Base-by-base conservation (phyloP, 306 rosid species). In the Cucumis melo region DNA sequence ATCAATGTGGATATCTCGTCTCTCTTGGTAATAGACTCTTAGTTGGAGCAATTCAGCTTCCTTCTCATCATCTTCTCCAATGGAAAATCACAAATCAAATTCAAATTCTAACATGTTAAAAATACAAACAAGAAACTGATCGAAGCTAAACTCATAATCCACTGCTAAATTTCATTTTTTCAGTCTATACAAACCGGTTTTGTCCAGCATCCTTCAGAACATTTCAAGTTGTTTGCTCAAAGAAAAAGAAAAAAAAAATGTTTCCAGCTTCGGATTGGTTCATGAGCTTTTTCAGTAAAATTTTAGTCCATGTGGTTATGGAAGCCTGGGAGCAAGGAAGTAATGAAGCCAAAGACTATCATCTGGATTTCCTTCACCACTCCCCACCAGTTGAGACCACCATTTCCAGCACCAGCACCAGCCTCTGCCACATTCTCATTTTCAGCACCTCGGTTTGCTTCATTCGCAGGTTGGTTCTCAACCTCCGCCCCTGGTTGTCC, bases 331-430 rank as follows among this genome's bases (percentile, higher is more conserved):
- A 94, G 96, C 58, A 94, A 87, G 56, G 99, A 92, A 57, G 93
- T 90, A 80, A 94, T 90, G 79, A 94, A 94, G 75, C 99, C 99
- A 78, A 94, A 92, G 68, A 94, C 93, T 74, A 94, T 94, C 96
- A 94, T 90, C 82, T 92, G 97, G 75, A 94, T 85, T 85, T 94
- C 99, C 82, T 86, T 88, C 77, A 94, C 89, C 82, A 94, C 85
- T 77, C 88, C 95, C 99, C 99, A 94, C 99, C 91, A 94, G 42
- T 79, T 96, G 82, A 88, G 89, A 41, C 87, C 96, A 41, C 89
- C 93, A 67, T 92, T 85, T 73, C 66, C 89, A 36, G 84, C 85
- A 36, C 78, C 93, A 15, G 87, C 5, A 36, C 78, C 93, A 19
- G 87, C 80, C 63, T 86, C 96, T 46, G 77, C 89, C 19, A 41